Base-by-base conservation (phyloP, 352 stramenopile species). In the Globisporangium takayamanum region DNA sequence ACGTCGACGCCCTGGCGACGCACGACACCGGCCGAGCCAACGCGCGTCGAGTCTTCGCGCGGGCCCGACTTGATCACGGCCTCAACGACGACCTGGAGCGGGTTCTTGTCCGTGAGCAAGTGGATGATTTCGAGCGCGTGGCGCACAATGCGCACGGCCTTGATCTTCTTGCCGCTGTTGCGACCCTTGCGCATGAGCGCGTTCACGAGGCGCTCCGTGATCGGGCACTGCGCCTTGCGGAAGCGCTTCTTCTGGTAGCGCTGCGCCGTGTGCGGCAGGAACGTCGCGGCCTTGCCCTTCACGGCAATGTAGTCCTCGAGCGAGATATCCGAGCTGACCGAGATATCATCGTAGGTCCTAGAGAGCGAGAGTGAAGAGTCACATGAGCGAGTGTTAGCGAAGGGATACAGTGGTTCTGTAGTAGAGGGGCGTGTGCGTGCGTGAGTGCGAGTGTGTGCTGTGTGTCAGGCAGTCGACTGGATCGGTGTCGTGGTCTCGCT, bases 201-300 rank as follows among this genome's bases (percentile, higher is more conserved):
- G 74, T 97, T 98, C 56, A 89, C 84, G 59, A 99, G 86, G 64
- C 97, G 94, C 80, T 99, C 97, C 57, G 98, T 96, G 67, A 99
- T 98, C 55, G 97, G 97, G 88, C 97, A 99, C 75, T 97, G 94
- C 57, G 97, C 97, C 92, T 99, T 99, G 73, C 97, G 95, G 86
- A 99, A 99, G 61, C 96, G 89, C 88, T 99, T 99, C 86, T 98
- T 98, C 89, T 99, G 97, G 88, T 99, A 99, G 67, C 97, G 96
- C 74, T 98, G 97, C 50, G 97, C 97, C 69, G 97, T 99, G 96
- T 99, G 97, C 56, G 97, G 97, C 73, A 99, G 74, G 91, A 98
- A 99, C 59, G 95, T 98, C 56, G 96, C 96, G 71, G 98, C 89
- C 80, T 98, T 98, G 71, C 94, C 93, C 78, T 98, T 99, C 69